Evolutionary conservation across 163 green algal species (phyloP).

Genomic region (Chloromonas sp.): DNA sequence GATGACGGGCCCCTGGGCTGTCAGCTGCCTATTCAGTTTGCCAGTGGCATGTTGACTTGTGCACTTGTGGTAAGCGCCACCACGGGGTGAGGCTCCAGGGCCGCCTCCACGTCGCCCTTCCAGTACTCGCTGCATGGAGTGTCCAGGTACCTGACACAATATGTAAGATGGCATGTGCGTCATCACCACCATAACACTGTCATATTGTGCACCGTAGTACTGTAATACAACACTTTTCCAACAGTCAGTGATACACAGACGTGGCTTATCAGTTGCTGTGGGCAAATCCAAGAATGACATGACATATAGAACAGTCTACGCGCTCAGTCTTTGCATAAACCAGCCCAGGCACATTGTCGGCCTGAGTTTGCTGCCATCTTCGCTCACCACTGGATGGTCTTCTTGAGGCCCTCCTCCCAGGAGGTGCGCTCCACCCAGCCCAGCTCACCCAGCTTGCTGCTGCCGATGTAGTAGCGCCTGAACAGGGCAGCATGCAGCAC

Average conservation of each 20-base stretch:
- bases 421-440: constrained; percentile 78
- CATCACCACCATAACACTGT: neutral
- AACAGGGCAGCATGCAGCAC: neutral
- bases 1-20: too few relatives aligned
- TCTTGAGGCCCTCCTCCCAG: constrained; percentile 85
- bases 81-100: constrained; percentile 34
- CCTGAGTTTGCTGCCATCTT: too few relatives aligned
- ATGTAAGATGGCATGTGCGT: neutral
- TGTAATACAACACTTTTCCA: neutral
- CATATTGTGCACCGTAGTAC: neutral
- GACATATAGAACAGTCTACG: too few relatives aligned
- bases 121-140: constrained; percentile 41
- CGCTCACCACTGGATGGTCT: constrained; percentile 85
- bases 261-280: too few relatives aligned
- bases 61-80: constrained; percentile 3
- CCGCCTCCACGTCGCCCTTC: constrained; percentile 39
- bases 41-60: too few relatives aligned
- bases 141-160: constrained; percentile 26
- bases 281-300: too few relatives aligned
- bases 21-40: too few relatives aligned
- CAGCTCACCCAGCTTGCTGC: constrained; percentile 79
- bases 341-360: too few relatives aligned
- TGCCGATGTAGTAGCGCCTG: constrained; percentile 87
- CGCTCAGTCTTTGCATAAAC: too few relatives aligned
- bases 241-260: neutral